Conservation (phyloP, 768 basidiomycete genomes). For the Collybia mongolica region DNA sequence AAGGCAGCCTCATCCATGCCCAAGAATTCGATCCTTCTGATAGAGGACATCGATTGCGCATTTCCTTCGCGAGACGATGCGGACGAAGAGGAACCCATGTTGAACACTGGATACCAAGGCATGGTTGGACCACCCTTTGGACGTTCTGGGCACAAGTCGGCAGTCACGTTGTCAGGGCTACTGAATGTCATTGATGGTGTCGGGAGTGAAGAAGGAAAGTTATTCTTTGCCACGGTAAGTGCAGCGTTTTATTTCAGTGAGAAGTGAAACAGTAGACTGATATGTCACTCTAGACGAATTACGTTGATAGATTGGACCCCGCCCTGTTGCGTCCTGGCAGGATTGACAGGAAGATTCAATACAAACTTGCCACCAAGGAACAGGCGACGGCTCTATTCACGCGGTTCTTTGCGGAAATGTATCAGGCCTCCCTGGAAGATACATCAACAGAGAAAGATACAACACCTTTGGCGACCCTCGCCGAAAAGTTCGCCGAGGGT, state of each 20-base stretch:
- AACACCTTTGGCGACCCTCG: slow-evolving; percentile 22
- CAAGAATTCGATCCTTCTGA: slow-evolving; percentile 51
- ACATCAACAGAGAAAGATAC: slow-evolving; percentile 6
- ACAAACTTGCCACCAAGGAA: slow-evolving; percentile 42
- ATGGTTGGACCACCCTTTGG: slow-evolving; percentile 4
- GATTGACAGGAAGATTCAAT: slow-evolving; percentile 53
- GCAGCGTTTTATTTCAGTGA: neutral
- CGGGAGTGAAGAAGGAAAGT: slow-evolving; percentile 58
- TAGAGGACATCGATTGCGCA: slow-evolving; percentile 64
- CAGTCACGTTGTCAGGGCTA: slow-evolving; percentile 53
- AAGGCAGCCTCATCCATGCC: slow-evolving; percentile 45
- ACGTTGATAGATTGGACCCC: slow-evolving; percentile 52
- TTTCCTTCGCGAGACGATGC: slow-evolving; percentile 48
- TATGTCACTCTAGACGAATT: slow-evolving; percentile 41
- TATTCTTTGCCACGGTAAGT: slow-evolving; percentile 59
- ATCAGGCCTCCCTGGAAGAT: neutral
- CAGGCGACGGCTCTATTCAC: slow-evolving; percentile 49
- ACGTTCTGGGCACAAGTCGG: slow-evolving; percentile 16
- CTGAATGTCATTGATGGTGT: slow-evolving; percentile 62
- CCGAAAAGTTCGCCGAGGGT: slow-evolving; percentile 34
- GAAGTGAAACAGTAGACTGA: neutral
- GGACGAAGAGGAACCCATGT: slow-evolving; percentile 18
- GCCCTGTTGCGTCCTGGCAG: slow-evolving; percentile 57
- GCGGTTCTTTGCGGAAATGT: slow-evolving; percentile 38
- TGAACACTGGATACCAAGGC: neutral